Conservation (phyloP, 2,329 filamentous ascomycete genomes). For the Fusarium domesticum region DNA sequence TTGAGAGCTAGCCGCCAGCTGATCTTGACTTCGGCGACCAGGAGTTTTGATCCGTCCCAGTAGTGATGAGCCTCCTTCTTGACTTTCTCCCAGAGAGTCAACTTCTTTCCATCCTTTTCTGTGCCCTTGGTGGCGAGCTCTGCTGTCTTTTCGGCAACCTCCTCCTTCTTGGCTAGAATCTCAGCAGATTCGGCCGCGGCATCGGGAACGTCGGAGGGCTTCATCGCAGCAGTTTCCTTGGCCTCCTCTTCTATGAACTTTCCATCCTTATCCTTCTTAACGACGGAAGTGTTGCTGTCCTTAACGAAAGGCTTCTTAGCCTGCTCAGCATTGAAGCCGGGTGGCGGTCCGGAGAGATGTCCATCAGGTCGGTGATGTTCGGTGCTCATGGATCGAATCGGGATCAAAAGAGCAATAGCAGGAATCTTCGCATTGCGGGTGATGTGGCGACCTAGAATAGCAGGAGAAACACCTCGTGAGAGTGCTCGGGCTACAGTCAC, state of each 20-base stretch:
- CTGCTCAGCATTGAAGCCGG: slow-evolving; percentile 85
- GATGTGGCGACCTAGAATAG: slow-evolving; percentile 46
- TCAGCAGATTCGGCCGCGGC: slow-evolving; percentile 39
- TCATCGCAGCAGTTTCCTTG: slow-evolving; percentile 10
- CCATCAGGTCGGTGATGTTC: slow-evolving; percentile 54
- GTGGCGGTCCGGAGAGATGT: slow-evolving; percentile 65
- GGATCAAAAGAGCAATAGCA: slow-evolving; percentile 56
- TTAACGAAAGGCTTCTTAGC: slow-evolving; percentile 79
- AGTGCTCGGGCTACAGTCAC: slow-evolving; percentile 42
- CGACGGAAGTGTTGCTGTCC: slow-evolving; percentile 41
- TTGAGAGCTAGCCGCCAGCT: slow-evolving; percentile 88
- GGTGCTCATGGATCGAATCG: slow-evolving; percentile 55
- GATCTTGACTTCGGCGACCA: slow-evolving; percentile 89
- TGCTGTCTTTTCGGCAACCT: slow-evolving; percentile 58
- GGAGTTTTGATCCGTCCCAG: slow-evolving; percentile 96
- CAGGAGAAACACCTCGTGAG: slow-evolving; percentile 46
- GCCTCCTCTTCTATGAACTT: slow-evolving; percentile 29
- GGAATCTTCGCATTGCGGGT: slow-evolving; percentile 46
- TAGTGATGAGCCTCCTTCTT: slow-evolving; percentile 94
- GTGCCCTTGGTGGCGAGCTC: slow-evolving; percentile 37
- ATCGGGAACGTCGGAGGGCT: slow-evolving; percentile 29
- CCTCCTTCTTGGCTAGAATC: slow-evolving; percentile 53
- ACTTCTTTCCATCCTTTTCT: slow-evolving; percentile 74
- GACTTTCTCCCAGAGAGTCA: slow-evolving; percentile 86
- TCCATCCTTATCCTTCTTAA: slow-evolving; percentile 35